Evolutionary conservation across 1,284 basidiomycete genomes (phyloP).

Genomic region (Macrocystidia cucumis): DNA sequence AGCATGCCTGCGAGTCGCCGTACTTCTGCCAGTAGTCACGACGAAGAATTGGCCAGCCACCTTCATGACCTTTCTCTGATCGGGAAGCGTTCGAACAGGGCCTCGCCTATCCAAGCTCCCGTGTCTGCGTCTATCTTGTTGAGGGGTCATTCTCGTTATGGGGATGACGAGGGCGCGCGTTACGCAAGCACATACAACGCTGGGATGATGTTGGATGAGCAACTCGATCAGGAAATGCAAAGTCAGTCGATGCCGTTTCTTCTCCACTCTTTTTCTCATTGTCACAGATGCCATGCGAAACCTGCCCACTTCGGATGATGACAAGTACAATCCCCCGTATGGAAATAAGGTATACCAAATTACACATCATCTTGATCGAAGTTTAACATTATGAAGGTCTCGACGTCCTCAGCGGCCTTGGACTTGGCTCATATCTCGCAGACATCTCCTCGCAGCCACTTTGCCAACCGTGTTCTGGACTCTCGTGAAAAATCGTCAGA

Average conservation of each 20-base stretch:
- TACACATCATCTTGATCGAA: slow-evolving; percentile 8
- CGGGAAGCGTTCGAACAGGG: slow-evolving; percentile 47
- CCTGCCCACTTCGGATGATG: slow-evolving; percentile 87
- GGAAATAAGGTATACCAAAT: slow-evolving; percentile 58
- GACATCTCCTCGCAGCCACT: slow-evolving; percentile 62
- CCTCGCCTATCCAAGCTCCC: slow-evolving; percentile 42
- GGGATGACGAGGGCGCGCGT: slow-evolving; percentile 44
- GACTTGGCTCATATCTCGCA: slow-evolving; percentile 89
- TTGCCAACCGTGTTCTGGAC: slow-evolving; percentile 47
- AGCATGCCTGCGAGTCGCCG: slow-evolving; percentile 85
- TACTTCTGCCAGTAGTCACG: slow-evolving; percentile 72
- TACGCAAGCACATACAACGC: slow-evolving; percentile 64
- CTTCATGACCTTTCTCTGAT: slow-evolving; percentile 60
- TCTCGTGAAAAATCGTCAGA: slow-evolving; percentile 75
- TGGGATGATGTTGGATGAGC: slow-evolving; percentile 85
- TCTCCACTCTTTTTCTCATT: slow-evolving; percentile 9
- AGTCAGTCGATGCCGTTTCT: slow-evolving; percentile 43
- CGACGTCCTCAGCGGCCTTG: slow-evolving; percentile 86
- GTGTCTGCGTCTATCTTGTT: slow-evolving; percentile 43
- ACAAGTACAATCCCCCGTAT: slow-evolving; percentile 65
- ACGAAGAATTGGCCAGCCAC: slow-evolving; percentile 72
- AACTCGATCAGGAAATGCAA: slow-evolving; percentile 86
- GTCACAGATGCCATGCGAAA: slow-evolving; percentile 81
- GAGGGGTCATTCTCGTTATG: slow-evolving; percentile 37
- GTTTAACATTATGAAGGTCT: slow-evolving; percentile 41